phyloP scores from a whole-genome alignment of 2,329 filamentous ascomycete genomes.

The Aspergillus luchuensis region DNA sequence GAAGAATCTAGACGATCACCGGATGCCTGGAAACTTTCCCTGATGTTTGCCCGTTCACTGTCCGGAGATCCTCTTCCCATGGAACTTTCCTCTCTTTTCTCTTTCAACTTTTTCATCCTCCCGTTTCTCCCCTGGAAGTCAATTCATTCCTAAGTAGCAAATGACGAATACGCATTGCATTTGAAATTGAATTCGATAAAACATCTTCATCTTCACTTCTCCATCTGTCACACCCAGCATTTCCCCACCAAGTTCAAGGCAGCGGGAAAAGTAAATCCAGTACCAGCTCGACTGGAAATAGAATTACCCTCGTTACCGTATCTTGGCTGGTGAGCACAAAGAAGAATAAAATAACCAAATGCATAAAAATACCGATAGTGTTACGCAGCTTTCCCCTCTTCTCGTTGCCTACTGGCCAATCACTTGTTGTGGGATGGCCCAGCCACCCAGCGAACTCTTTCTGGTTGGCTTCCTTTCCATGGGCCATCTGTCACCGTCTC shows the following conservation, averaged over 20 bases:
- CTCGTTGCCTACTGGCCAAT: not conserved
- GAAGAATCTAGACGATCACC: constrained; percentile 10
- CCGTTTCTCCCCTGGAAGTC: not conserved
- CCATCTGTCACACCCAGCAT: not conserved
- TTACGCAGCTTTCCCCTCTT: constrained; percentile 14
- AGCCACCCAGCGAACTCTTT: constrained; percentile 13
- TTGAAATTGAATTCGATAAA: too few species aligned
- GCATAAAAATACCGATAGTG: not conserved
- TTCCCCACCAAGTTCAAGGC: not conserved
- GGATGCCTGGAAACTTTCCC: not conserved
- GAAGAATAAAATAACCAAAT: constrained; percentile 7
- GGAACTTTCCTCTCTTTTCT: not conserved
- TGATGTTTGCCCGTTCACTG: not conserved
- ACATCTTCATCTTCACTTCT: not conserved
- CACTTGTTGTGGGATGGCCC: constrained; percentile 3
- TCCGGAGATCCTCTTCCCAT: not conserved
- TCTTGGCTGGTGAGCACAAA: not conserved
- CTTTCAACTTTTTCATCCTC: not conserved
- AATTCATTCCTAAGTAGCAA: not conserved
- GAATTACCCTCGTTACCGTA: constrained; percentile 4
- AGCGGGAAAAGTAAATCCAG: constrained; percentile 1
- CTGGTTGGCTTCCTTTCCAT: constrained; percentile 9
- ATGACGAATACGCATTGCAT: too few species aligned
- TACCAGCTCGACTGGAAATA: constrained; percentile 2
- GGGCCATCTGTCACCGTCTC: constrained; percentile 9